Base-by-base conservation (phyloP, 2,329 filamentous ascomycete species). In the Didymella pinodella region DNA sequence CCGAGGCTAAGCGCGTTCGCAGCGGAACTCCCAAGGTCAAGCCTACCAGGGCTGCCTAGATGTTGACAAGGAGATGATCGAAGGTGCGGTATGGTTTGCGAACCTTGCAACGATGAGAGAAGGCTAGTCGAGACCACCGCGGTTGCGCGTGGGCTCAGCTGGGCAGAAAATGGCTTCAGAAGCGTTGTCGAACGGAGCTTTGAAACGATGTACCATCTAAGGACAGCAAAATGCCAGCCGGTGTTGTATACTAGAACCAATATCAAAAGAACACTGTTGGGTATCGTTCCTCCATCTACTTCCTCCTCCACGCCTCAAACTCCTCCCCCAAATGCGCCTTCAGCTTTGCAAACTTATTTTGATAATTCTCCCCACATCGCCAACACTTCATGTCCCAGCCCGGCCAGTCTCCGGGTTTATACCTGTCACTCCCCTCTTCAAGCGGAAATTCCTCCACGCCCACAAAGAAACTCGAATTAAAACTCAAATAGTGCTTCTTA, bases 401-500 rank as follows among this genome's bases (percentile, higher is more conserved):
- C 62, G 93, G 77, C 77, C 90, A 93, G 18, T 83, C 82, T 0
- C 79, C 81, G 0, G 86, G 84, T 55, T 86, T 73, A 63, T 88
- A 82, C 59, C 92, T 80, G 45, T 79, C 76, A 74, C 96, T 92
- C 54, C 88, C 85, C 26, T 80, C 62, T 0, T 83, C 81, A 29
- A 98, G 79, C 4, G 95, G 94, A 48, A 97, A 94, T 59, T 93
- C 90, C 22, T 87, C 87, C 26, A 98, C 71, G 16, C 84, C 82
- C 12, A 98, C 85, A 22, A 99, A 86, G 75, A 98, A 99, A 3
- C 86, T 85, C 51, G 93, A 96, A 31, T 86, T 88, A 78, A 98
- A 98, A 64, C 90, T 95, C 72, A 95, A 92, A 79, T 97, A 98
- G 78, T 98, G 95, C 75, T 93, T 94, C 64, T 88, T 84, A 73